Evolutionary conservation across 192 early-diverging fungal species (phyloP).

Genomic region (Dimargaris cristalligena): DNA sequence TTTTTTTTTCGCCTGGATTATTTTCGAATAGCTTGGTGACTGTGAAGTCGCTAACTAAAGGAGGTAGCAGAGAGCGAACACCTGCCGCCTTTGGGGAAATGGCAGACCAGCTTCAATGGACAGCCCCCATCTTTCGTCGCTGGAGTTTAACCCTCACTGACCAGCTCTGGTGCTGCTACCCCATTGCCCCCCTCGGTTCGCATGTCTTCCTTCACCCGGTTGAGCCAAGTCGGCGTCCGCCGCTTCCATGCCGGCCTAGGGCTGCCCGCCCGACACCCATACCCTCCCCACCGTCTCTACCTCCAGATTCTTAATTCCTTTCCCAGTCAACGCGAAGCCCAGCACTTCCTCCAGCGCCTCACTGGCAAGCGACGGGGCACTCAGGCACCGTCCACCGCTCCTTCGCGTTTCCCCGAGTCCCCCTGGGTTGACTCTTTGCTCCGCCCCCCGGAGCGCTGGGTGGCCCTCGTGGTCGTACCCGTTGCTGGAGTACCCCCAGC

Average conservation of each 20-base stretch:
- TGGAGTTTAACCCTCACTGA: too few relatives aligned
- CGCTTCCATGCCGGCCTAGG: background rate
- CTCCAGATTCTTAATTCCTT: background rate
- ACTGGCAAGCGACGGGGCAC: background rate
- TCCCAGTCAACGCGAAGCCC: background rate
- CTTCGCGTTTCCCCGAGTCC: background rate
- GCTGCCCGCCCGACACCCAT: background rate
- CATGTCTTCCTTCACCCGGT: too few relatives aligned
- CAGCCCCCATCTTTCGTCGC: too few relatives aligned
- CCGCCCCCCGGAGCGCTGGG: background rate
- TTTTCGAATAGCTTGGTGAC: too few relatives aligned
- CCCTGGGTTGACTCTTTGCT: background rate
- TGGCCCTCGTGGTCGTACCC: constrained; percentile 8
- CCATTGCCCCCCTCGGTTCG: too few relatives aligned
- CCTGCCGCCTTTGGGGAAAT: too few relatives aligned
- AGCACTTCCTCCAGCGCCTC: background rate
- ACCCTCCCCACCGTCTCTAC: background rate
- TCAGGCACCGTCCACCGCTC: background rate
- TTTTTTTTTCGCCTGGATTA: too few relatives aligned
- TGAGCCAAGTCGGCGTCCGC: background rate
- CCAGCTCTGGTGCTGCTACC: too few relatives aligned
- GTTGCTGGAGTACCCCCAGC: background rate
- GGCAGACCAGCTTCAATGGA: too few relatives aligned
- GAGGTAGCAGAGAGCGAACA: too few relatives aligned
- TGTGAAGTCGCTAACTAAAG: too few relatives aligned